Evolutionary conservation across 1,284 basidiomycete genomes (phyloP), one percentile per base, ranked within the genome.

Genomic region (Cutaneotrichosporon spelunceum): DNA sequence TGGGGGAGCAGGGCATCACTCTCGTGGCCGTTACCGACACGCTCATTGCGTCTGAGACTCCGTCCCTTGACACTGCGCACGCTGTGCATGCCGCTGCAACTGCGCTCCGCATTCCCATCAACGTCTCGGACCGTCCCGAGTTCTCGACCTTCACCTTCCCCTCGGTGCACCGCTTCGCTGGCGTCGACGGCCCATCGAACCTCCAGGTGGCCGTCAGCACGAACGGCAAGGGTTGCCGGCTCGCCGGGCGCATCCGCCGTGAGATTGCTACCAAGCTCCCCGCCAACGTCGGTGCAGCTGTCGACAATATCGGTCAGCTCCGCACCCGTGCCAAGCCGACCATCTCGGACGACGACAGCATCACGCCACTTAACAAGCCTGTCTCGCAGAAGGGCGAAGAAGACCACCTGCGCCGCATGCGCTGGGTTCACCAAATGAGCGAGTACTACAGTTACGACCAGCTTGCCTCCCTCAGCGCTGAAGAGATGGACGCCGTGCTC

Each of bases 121-220:
- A 95, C 70, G 85, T 91, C 33, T 87, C 92, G 8, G 95, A 98
- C 78, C 86, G 88, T 70, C 90, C 91, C 1, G 81, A 85, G 10
- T 82, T 95, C 24, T 96, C 91, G 76, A 92, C 96, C 72, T 97
- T 91, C 74, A 87, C 89, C 0, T 94, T 97, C 79, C 85, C 90
- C 0, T 86, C 93, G 0, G 86, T 88, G 0, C 91, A 97, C 73
- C 89, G 94, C 5, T 93, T 97, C 71, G 75, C 83, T 6, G 71
- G 75, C 11, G 33, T 65, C 36, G 61, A 63, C 50, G 72, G 70
- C 16, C 80, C 84, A 6, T 86, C 85, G 0, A 80, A 88, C 2
- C 81, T 97, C 0, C 93, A 97, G 72, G 79, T 99, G 13, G 91
- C 89, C 0, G 85, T 98, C 1, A 91, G 92, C 0, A 94, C 94